phyloP scores from a whole-genome alignment of 495 filamentous ascomycete genomes.

The Chaetomium fimeti region DNA sequence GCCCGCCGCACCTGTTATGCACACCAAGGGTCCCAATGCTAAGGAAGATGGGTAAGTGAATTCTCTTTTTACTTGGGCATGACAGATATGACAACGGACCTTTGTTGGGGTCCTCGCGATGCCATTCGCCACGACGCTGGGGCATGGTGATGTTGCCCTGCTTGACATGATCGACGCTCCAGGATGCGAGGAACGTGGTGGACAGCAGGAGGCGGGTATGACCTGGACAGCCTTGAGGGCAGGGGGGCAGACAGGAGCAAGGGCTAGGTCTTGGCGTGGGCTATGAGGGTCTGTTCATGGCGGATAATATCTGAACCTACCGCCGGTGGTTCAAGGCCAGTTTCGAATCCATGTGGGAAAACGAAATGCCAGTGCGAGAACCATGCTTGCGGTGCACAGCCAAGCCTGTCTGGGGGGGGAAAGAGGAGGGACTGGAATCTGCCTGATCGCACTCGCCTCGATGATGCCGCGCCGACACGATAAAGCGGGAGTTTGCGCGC shows the following conservation, averaged over 20 bases:
- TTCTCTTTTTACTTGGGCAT: constrained; percentile 27
- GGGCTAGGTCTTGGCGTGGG: constrained; percentile 9
- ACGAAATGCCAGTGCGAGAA: constrained; percentile 18
- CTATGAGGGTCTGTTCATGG: neutral
- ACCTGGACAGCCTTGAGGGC: constrained; percentile 9
- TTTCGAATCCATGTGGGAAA: constrained; percentile 10
- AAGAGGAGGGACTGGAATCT: constrained; percentile 32
- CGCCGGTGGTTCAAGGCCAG: neutral
- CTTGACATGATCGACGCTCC: neutral
- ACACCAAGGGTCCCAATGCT: constrained; percentile 61
- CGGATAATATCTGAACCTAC: neutral
- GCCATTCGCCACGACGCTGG: too few relatives aligned
- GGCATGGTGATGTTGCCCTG: neutral
- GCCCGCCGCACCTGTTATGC: constrained; percentile 21
- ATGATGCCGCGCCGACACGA: constrained; percentile 19
- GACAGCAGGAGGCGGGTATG: neutral
- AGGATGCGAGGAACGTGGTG: neutral
- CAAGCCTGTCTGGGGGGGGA: constrained; percentile 17
- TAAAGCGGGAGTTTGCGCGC: constrained; percentile 35
- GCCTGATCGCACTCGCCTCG: constrained; percentile 7
- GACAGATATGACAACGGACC: constrained; percentile 15
- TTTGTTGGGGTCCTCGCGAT: neutral
- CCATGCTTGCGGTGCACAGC: constrained; percentile 10
- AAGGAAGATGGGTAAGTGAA: constrained; percentile 98
- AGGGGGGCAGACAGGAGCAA: constrained; percentile 16